Conservation (phyloP, 1,139 yeast genomes). For the Magnusiomyces paraingens region DNA sequence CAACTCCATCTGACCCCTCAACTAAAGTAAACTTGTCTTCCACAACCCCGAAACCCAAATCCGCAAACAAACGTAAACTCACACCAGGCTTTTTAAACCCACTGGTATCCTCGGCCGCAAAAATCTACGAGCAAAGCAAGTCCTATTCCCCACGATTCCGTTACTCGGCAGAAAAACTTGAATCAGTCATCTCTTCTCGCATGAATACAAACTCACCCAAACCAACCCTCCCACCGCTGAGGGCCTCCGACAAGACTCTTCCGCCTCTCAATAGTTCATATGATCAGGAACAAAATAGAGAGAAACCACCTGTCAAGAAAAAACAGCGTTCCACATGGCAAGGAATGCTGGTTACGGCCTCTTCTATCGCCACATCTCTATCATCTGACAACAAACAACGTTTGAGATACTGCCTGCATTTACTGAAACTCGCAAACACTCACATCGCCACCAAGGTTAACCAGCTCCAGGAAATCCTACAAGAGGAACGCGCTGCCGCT, state of each 20-base stretch:
- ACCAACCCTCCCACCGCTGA: neutral
- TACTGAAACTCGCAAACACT: slow-evolving; percentile 69
- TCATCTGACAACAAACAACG: slow-evolving; percentile 64
- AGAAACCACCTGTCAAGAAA: neutral
- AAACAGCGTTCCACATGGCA: slow-evolving; percentile 27
- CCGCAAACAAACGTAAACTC: neutral
- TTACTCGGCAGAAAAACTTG: slow-evolving; percentile 62
- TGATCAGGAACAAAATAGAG: neutral
- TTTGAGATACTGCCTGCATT: slow-evolving; percentile 63
- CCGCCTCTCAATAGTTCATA: neutral
- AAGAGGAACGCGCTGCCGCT: slow-evolving; percentile 35
- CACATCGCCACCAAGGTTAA: slow-evolving; percentile 60
- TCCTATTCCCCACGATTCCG: slow-evolving; percentile 51
- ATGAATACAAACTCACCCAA: slow-evolving; percentile 5
- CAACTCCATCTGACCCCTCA: no score
- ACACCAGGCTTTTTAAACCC: slow-evolving; percentile 10
- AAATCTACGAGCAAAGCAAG: slow-evolving; percentile 52
- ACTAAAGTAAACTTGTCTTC: neutral
- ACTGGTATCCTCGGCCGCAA: slow-evolving; percentile 49
- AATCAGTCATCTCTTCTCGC: slow-evolving; percentile 43
- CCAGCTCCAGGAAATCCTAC: slow-evolving; percentile 48
- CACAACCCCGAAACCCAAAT: neutral
- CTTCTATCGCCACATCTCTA: slow-evolving; percentile 39
- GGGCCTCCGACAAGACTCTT: neutral
- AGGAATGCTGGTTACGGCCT: slow-evolving; percentile 37